Base-by-base conservation (phyloP, 176 grass and related monocot genomes). In the Carex cristatella region DNA sequence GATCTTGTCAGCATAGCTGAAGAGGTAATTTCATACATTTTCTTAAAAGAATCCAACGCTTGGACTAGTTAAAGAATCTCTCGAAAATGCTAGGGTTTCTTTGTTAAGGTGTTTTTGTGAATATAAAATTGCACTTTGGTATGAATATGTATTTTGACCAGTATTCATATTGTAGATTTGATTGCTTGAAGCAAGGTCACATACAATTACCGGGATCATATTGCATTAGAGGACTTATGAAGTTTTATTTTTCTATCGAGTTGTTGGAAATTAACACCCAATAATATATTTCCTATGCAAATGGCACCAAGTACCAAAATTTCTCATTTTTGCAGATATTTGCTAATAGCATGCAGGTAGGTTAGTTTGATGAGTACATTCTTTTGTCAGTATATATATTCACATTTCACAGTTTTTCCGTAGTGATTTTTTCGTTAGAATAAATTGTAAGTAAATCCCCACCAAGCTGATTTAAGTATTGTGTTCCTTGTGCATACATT, bases 1-100 rank as follows among this genome's bases (percentile, higher is more conserved):
- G 92, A 98, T 91, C 88, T 98, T 79, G 55, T 94, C 66, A 83
- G 49, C 87, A 94, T 98, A 63, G 95, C 95, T 61, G 79, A 94
- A 91, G 91, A 93, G 92, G 95, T 98, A 90, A 88, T 56, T 77
- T 31, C 1, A 13, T 13, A 83, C 67, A 32, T 70, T 53, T 77
- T 78, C 74, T 9, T 57, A 9, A 57, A 58, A 55, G 11, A 30
- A 78, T 35, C 28, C 18, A 28, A 51, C 33, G 4, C 0, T 30
- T 77, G 1, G 27, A 31, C 4, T 23, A 7, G 27, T 78, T 12
- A 78, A 78, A 57, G 9, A 57, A 57, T 58, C 74, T 78, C 27
- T 1, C 53, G 55, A 23, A 78, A 57, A 57, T 4, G 12, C 58
- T 13, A 32, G 30, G 51, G 30, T 79, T 31, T 79, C 28, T 70